phyloP scores from a whole-genome alignment of 805 yeast genomes.

The Wickerhamiella kurtzmanii region DNA sequence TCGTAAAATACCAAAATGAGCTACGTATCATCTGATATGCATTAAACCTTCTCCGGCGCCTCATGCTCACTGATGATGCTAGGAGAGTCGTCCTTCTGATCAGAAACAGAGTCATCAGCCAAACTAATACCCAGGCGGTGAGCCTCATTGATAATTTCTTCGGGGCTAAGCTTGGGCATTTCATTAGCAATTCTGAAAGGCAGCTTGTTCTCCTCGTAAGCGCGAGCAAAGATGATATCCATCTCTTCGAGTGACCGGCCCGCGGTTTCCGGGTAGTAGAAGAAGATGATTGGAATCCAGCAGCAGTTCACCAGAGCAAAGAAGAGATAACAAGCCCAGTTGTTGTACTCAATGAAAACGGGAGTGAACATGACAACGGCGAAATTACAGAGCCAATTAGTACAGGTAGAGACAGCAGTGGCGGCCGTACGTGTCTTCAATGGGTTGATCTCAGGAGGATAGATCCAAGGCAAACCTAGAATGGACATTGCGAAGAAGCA shows the following conservation, averaged over 20 bases:
- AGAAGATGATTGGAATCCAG: slow-evolving; percentile 49
- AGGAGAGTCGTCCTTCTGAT: neutral
- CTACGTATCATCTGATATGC: too few relatives aligned
- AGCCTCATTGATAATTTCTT: slow-evolving; percentile 50
- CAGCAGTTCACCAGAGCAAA: slow-evolving; percentile 49
- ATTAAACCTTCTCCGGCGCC: neutral
- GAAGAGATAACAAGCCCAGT: slow-evolving; percentile 56
- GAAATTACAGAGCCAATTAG: slow-evolving; percentile 54
- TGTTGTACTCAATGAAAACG: slow-evolving; percentile 30
- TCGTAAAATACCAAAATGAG: neutral
- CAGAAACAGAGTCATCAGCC: slow-evolving; percentile 5
- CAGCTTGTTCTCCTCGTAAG: slow-evolving; percentile 41
- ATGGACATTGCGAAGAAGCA: slow-evolving; percentile 42
- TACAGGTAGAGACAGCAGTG: slow-evolving; percentile 48
- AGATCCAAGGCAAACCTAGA: slow-evolving; percentile 48
- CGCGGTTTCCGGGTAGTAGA: slow-evolving; percentile 65
- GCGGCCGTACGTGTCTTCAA: slow-evolving; percentile 47
- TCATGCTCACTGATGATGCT: neutral
- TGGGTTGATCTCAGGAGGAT: slow-evolving; percentile 52
- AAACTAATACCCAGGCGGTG: slow-evolving; percentile 34
- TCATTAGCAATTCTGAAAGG: slow-evolving; percentile 52
- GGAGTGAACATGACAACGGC: slow-evolving; percentile 60
- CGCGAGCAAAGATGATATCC: slow-evolving; percentile 53
- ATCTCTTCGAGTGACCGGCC: slow-evolving; percentile 65
- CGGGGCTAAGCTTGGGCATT: slow-evolving; percentile 42